Base-by-base conservation (phyloP, 1,284 basidiomycete species). In the Peniophora sp. region DNA sequence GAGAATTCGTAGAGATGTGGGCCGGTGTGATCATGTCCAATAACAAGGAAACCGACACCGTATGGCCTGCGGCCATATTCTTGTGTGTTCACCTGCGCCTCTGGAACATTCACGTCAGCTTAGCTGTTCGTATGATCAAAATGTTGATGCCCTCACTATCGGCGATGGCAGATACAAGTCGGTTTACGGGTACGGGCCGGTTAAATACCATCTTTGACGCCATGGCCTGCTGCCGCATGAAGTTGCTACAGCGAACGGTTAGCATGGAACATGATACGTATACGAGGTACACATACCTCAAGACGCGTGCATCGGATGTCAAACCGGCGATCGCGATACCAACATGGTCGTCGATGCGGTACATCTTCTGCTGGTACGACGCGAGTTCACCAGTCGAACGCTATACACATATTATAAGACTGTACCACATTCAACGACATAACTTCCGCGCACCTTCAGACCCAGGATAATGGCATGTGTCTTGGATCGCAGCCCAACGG, bases 291-390 rank as follows among this genome's bases (percentile, higher is more conserved):
- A 59, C 71, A 42, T 62, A 95, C 93, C 92, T 95, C 59, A 98
- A 69, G 0, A 99, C 97, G 67, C 97, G 87, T 49, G 97, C 97
- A 74, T 99, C 97, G 48, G 91, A 95, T 8, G 97, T 99, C 55
- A 99, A 74, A 18, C 97, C 97, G 47, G 97, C 97, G 65, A 99
- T 99, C 46, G 94, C 97, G 63, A 99, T 94, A 43, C 97, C 97
- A 63, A 97, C 86, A 72, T 99, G 97, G 68, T 98, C 95, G 68
- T 99, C 97, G 81, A 99, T 97, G 63, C 93, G 81, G 68, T 97
- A 96, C 85, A 99, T 91, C 81, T 99, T 99, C 75, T 99, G 95
- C 68, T 99, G 97, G 76, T 99, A 98, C 37, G 90, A 92, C 14
- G 97, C 96, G 49, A 99, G 82, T 70, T 99, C 97, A 56, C 95